phyloP scores from a whole-genome alignment of 805 yeast genomes.

The Suhomyces kilbournensis region DNA sequence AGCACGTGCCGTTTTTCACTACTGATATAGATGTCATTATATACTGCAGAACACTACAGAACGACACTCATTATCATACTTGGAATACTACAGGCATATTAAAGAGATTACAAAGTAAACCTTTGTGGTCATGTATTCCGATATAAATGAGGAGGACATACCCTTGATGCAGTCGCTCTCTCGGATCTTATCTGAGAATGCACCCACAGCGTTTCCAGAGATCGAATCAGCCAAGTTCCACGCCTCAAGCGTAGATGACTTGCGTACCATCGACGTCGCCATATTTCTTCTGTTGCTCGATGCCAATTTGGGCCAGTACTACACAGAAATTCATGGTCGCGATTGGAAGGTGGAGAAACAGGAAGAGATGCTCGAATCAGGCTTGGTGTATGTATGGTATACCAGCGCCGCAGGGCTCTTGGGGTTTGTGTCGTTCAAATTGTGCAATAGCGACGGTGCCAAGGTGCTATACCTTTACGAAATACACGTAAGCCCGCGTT shows the following conservation, averaged over 20 bases:
- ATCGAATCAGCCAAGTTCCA: neutral
- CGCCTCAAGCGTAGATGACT: neutral
- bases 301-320: conserved; percentile 26
- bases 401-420: conserved; percentile 14
- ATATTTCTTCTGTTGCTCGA: conserved; percentile 23
- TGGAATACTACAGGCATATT: no score
- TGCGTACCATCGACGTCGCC: neutral
- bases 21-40: neutral
- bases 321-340: conserved; percentile 28
- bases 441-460: conserved; percentile 38
- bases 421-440: conserved; percentile 47
- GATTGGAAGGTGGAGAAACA: conserved; percentile 42
- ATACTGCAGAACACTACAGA: neutral
- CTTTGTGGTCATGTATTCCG: neutral
- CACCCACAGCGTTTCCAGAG: neutral
- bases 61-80: no score
- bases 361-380: conserved; percentile 46
- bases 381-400: conserved; percentile 44
- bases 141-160: conserved; percentile 6
- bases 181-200: neutral
- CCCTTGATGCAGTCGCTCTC: conserved; percentile 4
- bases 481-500: conserved; percentile 43
- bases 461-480: conserved; percentile 53
- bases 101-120: neutral
- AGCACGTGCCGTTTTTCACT: neutral